Percentiles rank a stretch among this genome's conserved stretches.
Conservation (phyloP, 1,139 yeast species). For the Candida anutae region DNA sequence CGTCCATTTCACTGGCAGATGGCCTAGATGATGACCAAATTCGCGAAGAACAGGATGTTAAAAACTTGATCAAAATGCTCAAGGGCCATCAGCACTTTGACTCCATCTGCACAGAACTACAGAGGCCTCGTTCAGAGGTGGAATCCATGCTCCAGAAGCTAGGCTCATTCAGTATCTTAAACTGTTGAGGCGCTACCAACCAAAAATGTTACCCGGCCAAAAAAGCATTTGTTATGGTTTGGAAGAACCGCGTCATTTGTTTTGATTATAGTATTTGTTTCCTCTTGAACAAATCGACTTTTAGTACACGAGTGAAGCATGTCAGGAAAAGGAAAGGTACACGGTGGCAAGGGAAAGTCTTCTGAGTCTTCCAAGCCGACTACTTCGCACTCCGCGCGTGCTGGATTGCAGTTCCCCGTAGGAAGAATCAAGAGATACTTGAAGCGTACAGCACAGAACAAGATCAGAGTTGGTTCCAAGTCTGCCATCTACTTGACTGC, state of each 20-base stretch:
- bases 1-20: not conserved
- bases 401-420: conserved; percentile 96
- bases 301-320: conserved; percentile 37
- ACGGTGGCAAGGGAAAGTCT: conserved; percentile 94
- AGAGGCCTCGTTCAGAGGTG: conserved; percentile 48
- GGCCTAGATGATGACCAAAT: not conserved
- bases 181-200: conserved; percentile 26
- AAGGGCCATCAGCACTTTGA: conserved; percentile 61
- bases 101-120: conserved; percentile 63
- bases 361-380: conserved; percentile 58
- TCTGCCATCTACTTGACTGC: conserved; percentile 97
- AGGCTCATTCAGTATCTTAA: conserved; percentile 37
- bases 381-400: conserved; percentile 92
- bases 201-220: too few relatives aligned
- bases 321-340: conserved; percentile 88
- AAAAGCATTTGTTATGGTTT: conserved; percentile 1
- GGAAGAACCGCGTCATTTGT: conserved; percentile 4
- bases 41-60: conserved; percentile 24
- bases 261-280: conserved; percentile 1
- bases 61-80: conserved; percentile 37
- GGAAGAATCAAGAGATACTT: conserved; percentile 97
- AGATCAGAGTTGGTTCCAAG: conserved; percentile 93
- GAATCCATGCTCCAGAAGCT: conserved; percentile 39
- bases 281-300: conserved; percentile 7
- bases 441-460: conserved; percentile 86